These are phyloP conservation scores for Colletotrichum sp. DNA, from an alignment of 2,329 filamentous ascomycete genomes.

Conservation along the genomic window DNA sequence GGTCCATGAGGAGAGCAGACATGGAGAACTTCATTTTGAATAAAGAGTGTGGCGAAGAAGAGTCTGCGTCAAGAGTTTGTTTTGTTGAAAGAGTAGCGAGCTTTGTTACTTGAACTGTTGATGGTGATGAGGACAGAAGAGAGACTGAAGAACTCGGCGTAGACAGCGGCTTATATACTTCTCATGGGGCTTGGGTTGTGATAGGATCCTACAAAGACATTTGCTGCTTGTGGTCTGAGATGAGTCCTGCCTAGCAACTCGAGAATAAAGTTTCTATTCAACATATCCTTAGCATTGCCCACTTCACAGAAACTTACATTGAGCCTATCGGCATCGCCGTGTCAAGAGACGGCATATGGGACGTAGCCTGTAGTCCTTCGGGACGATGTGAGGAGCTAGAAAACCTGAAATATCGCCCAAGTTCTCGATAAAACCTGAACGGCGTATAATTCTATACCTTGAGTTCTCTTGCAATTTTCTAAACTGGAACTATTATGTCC, in stretches of 20 bases:
- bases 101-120: not conserved
- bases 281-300: not conserved
- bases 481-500: no score
- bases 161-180: not conserved
- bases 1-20: not conserved
- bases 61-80: not conserved
- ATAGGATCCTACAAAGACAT: fast-evolving
- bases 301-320: not conserved
- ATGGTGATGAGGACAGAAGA: not conserved
- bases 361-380: not conserved
- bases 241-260: not conserved
- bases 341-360: not conserved
- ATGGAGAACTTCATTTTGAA: not conserved
- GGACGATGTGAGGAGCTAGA: not conserved
- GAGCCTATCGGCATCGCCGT: not conserved
- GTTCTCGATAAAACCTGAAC: not conserved
- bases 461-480: no score
- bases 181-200: fast-evolving
- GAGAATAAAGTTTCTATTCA: not conserved
- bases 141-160: not conserved
- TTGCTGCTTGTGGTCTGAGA: not conserved
- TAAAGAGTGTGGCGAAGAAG: not conserved
- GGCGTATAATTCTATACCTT: no score
- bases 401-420: not conserved
- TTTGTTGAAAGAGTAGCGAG: not conserved